Conservation (phyloP, 116 monocot genomes). For the Trichopus zeylanicus region DNA sequence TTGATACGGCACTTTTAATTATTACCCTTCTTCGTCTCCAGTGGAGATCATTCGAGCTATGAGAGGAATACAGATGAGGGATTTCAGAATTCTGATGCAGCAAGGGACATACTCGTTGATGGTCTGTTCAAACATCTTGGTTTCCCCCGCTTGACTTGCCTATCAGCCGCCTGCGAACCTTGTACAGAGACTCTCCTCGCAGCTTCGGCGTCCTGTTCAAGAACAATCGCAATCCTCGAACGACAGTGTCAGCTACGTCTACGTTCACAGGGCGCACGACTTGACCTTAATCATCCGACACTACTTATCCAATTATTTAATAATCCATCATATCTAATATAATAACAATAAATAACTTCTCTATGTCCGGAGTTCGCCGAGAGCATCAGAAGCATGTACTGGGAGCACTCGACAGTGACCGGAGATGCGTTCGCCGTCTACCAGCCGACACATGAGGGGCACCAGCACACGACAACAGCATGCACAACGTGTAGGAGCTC, state of each 20-base stretch:
- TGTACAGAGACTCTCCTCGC: slow-evolving; percentile 6
- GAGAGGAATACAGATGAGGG: too few relatives aligned
- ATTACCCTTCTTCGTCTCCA: too few relatives aligned
- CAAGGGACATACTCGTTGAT: too few relatives aligned
- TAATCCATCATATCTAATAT: too few relatives aligned
- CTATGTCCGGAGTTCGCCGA: slow-evolving; percentile 12
- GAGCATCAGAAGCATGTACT: slow-evolving; percentile 21
- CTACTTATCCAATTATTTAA: too few relatives aligned
- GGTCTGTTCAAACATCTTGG: slow-evolving; percentile 37
- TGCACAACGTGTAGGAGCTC: slow-evolving; percentile 26
- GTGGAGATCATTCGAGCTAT: too few relatives aligned
- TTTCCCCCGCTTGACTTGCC: slow-evolving; percentile 33
- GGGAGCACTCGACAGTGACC: slow-evolving; percentile 14
- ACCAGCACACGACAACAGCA: slow-evolving; percentile 14
- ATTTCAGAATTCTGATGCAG: too few relatives aligned
- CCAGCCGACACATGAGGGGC: slow-evolving; percentile 31
- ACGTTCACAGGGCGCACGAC: slow-evolving; percentile 24
- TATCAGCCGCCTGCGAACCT: too few relatives aligned
- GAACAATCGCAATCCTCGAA: too few relatives aligned
- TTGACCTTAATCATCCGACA: too few relatives aligned
- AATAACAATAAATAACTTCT: slow-evolving; percentile 17
- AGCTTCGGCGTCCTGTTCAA: too few relatives aligned
- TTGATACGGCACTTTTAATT: too few relatives aligned
- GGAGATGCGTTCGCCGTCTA: slow-evolving; percentile 14
- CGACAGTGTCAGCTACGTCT: slow-evolving; percentile 2